These are phyloP conservation scores for Nothophoma quercina DNA, from an alignment of 2,329 filamentous ascomycete genomes.

Conservation along the genomic window DNA sequence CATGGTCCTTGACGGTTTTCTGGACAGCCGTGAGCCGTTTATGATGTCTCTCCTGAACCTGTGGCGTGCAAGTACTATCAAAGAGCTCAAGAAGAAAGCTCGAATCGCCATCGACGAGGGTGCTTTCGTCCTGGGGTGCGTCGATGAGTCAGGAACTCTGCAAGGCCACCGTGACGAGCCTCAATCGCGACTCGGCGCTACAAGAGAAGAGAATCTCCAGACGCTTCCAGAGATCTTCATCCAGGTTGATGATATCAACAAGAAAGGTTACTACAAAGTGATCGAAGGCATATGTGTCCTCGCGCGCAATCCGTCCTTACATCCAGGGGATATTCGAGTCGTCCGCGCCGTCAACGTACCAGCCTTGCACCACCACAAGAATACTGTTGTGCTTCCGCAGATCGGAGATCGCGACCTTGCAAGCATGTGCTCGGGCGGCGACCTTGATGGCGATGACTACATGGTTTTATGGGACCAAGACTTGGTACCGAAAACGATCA, in stretches of 20 bases:
- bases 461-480: slow-evolving; percentile 88
- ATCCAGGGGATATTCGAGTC: slow-evolving; percentile 89
- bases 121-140: slow-evolving; percentile 85
- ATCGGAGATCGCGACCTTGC: slow-evolving; percentile 84
- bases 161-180: slow-evolving; percentile 70
- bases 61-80: slow-evolving; percentile 90
- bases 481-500: slow-evolving; percentile 70
- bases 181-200: slow-evolving; percentile 54
- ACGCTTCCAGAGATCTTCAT: slow-evolving; percentile 85
- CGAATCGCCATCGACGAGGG: slow-evolving; percentile 82
- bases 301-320: slow-evolving; percentile 90
- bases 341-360: slow-evolving; percentile 82
- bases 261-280: slow-evolving; percentile 65
- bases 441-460: slow-evolving; percentile 95
- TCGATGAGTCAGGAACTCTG: slow-evolving; percentile 82
- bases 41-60: slow-evolving; percentile 78
- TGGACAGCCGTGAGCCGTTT: slow-evolving; percentile 78
- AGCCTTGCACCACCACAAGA: slow-evolving; percentile 75
- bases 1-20: slow-evolving; percentile 83
- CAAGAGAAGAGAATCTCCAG: slow-evolving; percentile 50
- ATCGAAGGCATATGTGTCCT: slow-evolving; percentile 82
- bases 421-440: slow-evolving; percentile 95
- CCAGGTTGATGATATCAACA: slow-evolving; percentile 71
- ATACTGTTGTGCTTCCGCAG: slow-evolving; percentile 88
- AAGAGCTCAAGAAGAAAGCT: slow-evolving; percentile 90